These are phyloP conservation scores for Pseudocercospora fijiensis DNA, from an alignment of 2,329 filamentous ascomycete species.

Conservation along the genomic window DNA sequence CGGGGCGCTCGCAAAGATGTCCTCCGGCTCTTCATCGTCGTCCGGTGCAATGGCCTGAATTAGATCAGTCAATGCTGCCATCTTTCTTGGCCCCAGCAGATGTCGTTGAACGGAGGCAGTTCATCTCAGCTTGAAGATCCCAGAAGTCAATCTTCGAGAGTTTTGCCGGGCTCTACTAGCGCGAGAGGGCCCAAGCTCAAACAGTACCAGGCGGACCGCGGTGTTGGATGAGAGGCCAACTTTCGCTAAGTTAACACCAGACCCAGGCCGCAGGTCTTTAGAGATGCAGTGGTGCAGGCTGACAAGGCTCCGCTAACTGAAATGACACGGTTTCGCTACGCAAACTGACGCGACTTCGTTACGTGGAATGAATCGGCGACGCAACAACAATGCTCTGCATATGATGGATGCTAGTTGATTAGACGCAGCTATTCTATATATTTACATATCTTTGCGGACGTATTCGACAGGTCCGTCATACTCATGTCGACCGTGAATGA, in stretches of 20 bases:
- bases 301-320: not conserved
- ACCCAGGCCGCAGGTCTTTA: slow-evolving; percentile 39
- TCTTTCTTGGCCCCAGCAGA: not conserved
- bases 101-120: not conserved
- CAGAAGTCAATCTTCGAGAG: slow-evolving; percentile 1
- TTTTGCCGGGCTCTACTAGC: not conserved
- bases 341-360: too few species aligned
- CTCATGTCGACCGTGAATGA: slow-evolving; percentile 24
- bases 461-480: slow-evolving; percentile 31
- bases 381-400: not conserved
- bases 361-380: too few species aligned
- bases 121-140: not conserved
- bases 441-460: slow-evolving; percentile 22
- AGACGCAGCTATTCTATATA: not conserved
- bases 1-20: slow-evolving; percentile 57
- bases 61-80: slow-evolving; percentile 32
- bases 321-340: not conserved
- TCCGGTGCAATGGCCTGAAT: slow-evolving; percentile 31
- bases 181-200: slow-evolving; percentile 33
- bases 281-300: slow-evolving; percentile 40
- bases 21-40: slow-evolving; percentile 30
- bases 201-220: slow-evolving; percentile 51
- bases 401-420: not conserved
- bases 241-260: slow-evolving; percentile 36
- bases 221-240: slow-evolving; percentile 47